Conservation (phyloP, 495 filamentous ascomycete species). For the Entonaema liquescens region DNA sequence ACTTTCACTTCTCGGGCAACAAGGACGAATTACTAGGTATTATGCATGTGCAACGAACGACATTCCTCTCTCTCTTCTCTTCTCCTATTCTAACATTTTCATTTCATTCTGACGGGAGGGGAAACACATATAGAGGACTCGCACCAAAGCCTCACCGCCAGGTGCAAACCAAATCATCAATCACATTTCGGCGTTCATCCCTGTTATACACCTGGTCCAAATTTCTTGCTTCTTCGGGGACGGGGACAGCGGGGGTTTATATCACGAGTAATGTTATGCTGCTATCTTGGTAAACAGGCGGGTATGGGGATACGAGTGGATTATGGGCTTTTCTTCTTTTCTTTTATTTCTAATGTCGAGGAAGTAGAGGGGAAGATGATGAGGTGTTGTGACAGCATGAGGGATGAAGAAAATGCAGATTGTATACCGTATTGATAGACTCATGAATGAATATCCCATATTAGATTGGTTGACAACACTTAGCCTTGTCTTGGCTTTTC, state of each 20-base stretch:
- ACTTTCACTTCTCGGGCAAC: constrained; percentile 1
- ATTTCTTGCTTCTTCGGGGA: constrained; percentile 13
- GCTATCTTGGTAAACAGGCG: not conserved
- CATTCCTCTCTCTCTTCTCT: not conserved
- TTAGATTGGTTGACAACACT: constrained; percentile 15
- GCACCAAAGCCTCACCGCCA: constrained; percentile 13
- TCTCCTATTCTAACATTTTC: not conserved
- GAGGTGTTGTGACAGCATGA: not conserved
- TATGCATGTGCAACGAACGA: constrained; percentile 26
- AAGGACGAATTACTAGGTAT: not conserved
- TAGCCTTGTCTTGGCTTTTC: not conserved
- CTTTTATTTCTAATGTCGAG: not conserved
- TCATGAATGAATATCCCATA: constrained; percentile 15
- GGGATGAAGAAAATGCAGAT: constrained; percentile 23
- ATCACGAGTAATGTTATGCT: constrained; percentile 19
- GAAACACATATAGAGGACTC: constrained; percentile 22
- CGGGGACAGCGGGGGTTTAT: constrained; percentile 3
- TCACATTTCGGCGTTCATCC: constrained; percentile 11
- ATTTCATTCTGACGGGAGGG: constrained; percentile 12
- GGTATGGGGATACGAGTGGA: not conserved
- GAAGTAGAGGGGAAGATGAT: not conserved
- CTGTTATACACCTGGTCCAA: constrained; percentile 8
- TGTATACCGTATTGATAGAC: constrained; percentile 35
- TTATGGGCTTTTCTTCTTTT: not conserved
- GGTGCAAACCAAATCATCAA: constrained; percentile 18